Evolutionary conservation across 257 asterid species (phyloP), one percentile per base, ranked within the genome.

Genomic region (Gentiana macrophylla): DNA sequence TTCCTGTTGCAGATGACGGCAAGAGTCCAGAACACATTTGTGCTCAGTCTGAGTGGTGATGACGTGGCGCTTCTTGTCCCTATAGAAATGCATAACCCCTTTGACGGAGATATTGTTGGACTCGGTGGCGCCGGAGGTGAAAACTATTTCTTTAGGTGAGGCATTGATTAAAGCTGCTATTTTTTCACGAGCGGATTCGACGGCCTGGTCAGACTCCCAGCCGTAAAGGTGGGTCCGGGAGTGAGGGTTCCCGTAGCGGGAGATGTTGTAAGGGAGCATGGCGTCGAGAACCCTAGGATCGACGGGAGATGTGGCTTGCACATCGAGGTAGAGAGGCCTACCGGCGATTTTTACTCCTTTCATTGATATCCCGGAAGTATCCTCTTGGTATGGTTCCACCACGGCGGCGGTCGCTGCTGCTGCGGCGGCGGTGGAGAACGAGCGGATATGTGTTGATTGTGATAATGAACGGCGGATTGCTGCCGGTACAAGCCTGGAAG

Each of bases 1-100:
- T 74, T 87, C 94, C 63, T 85, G 95, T 74, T 92, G 97, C 53
- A 92, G 67, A 56, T 83, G 88, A 6, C 98, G 83, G 74, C 95
- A 92, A 32, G 98, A 88, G 61, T 92, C 98, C 35, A 92, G 62
- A 0, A 92, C 98, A 41, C 98, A 92, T 80, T 92, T 88, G 62
- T 92, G 98, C 78, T 92, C 97, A 4, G 98, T 92, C 72, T 88
- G 97, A 5, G 98, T 85, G 54, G 98, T 92, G 78, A 92, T 85
- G 35, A 88, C 95, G 72, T 92, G 97, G n/a, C 82, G 84, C 73
- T 88, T 92, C 80, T 85, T 85, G 5, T 92, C 98, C 62, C 64
- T 78, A 65, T 85, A 88, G 51, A 92, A 92, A 61, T 88, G 94
- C 84, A 85, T 45, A 54, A 81, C 97, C 37, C 99, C 99, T 67